These are phyloP conservation scores for Sapria himalayana DNA, from an alignment of 345 rosid species.

Conservation along the genomic window DNA sequence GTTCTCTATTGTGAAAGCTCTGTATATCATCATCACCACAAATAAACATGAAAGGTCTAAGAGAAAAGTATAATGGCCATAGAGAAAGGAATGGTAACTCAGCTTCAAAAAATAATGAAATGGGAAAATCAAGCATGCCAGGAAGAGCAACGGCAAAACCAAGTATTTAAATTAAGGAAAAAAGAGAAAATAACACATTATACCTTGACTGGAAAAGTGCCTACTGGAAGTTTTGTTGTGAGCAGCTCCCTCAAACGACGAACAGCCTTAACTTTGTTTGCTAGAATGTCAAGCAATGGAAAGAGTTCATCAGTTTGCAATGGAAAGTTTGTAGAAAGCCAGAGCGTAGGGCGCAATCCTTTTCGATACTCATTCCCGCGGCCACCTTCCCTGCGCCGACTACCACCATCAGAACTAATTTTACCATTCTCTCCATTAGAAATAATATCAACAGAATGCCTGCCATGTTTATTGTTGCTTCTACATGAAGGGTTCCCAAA, in stretches of 20 bases:
- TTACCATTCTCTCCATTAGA: constrained; percentile 28
- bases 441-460: constrained; percentile 64
- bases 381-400: constrained; percentile 33
- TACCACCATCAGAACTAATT: constrained; percentile 18
- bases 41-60: too few relatives aligned
- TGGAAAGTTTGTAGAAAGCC: constrained; percentile 81
- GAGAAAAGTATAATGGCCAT: too few relatives aligned
- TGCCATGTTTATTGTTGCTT: constrained; percentile 53
- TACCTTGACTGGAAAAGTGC: constrained; percentile 96
- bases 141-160: too few relatives aligned
- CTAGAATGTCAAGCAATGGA: constrained; percentile 93
- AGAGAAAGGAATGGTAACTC: too few relatives aligned
- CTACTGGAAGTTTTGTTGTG: constrained; percentile 80
- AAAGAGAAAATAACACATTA: constrained; percentile 3
- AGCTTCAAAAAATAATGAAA: too few relatives aligned
- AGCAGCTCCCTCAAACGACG: constrained; percentile 90
- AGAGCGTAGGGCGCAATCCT: constrained; percentile 77
- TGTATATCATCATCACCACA: too few relatives aligned
- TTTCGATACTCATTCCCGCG: constrained; percentile 88
- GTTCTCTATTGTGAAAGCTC: too few relatives aligned
- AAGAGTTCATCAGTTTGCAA: constrained; percentile 82
- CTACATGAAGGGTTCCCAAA: constrained; percentile 43
- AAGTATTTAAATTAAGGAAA: not conserved
- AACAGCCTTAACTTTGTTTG: constrained; percentile 92
- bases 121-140: too few relatives aligned